Base-by-base conservation (phyloP, 345 rosid species). In the Pistacia atlantica region DNA sequence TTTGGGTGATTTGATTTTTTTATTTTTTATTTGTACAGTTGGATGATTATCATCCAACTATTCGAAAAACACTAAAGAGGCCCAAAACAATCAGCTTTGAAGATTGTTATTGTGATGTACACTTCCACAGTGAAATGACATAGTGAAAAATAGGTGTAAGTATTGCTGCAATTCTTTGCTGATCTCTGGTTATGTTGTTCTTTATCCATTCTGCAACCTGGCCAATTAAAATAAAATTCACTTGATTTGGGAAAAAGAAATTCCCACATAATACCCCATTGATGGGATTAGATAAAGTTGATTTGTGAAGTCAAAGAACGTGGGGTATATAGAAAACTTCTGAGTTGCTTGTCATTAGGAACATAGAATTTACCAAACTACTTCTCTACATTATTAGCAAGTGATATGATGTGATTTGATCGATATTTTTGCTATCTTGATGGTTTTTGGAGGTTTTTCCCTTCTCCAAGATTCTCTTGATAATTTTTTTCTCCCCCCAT, bases 391-490 rank as follows among this genome's bases (percentile, higher is more conserved):
- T 35, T 12, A 12, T 57, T 52, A 64, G 70, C 33, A 4, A 42
- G 20, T 56, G 8, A 22, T 45, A 45, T 42, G 13, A 14, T 72
- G 66, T 11, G 8, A 45, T 14, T 12, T 37, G 20, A 55, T 12
- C 38, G 45, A 28, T 56, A 16, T 45, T 57, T 45, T 67, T 57
- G 17, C 38, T 16, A 66, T 49, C 11, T 64, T 65, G 8, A n/a
- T 69, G 48, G 35, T 61, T 35, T 22, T 56, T 56, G 42, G 37
- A 46, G 38, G 2, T 67, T 16, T 11, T 37, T 46, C 45, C 67
- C 6, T 65, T 38, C 60, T 25, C 37, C 28, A 35, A 35, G 63
- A 49, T 81, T 56, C 67, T 25, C 35, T 70, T 80, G 75, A 75
- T 65, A 12, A 69, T 48, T 64, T 68, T 70, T 45, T 58, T 46